Base-by-base conservation (phyloP, 2,329 filamentous ascomycete genomes). In the Emergomyces orientalis region DNA sequence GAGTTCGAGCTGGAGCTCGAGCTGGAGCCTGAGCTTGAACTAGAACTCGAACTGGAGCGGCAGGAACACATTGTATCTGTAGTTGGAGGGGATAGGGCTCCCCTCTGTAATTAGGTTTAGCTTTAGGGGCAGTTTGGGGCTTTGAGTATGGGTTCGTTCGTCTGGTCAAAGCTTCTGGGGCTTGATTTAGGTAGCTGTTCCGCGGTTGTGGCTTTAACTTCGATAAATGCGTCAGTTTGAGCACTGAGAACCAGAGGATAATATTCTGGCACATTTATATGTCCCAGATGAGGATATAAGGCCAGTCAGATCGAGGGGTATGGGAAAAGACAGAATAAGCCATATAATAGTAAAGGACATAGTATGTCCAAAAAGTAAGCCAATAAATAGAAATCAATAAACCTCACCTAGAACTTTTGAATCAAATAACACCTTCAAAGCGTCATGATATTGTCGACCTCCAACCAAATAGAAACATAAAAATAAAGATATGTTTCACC, bases 1-100 rank as follows among this genome's bases (percentile, higher is more conserved):
- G 63, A 68, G 39, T 63, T 52, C 7, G 59, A 60, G 43, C 58
- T 25, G 0, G 58, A 60, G 6, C 43, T 51, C 1, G 58, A 60
- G 30, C 59, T 37, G 5, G 59, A 60, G 27, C n/a, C 9, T 4
- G 47, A 49, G n/a, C 47, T 51, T 9, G 47, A n/a, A n/a, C n/a
- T n/a, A 54, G 51, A 17, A 30, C 17, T n/a, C 17, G 27, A 49
- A 4, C 25, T 32, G 51, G 45, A 60, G 45, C 43, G 8, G 41
- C 39, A 59, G 6, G 41, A 47, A 47, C 57, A 59, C 57, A 59
- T 59, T 59, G 27, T 47, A 32, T 8, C n/a, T 57, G 34, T 17
- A 17, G 17, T 41, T 30, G 11, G 14, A 13, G 27, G 22, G 30
- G 47, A 51, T 30, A 51, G 5, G 25, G 22, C 25, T 30, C 25